phyloP scores from a whole-genome alignment of 768 basidiomycete species.

The Leccinum incarnatum region DNA sequence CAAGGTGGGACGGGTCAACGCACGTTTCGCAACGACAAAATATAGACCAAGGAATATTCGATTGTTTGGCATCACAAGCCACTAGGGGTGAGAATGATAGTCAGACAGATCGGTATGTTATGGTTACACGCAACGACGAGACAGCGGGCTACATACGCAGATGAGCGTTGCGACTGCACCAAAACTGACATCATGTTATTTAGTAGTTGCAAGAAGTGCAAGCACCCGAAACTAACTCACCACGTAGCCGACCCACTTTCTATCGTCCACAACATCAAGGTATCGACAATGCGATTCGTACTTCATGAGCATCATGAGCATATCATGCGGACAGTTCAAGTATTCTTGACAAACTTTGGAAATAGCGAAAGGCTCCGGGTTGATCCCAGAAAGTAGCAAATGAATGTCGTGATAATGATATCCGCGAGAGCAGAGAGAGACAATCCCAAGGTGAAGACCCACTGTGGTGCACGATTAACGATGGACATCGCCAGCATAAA shows the following conservation, averaged over 20 bases:
- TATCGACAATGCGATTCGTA: constrained; percentile 24
- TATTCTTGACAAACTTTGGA: constrained; percentile 29
- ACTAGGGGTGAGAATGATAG: constrained; percentile 7
- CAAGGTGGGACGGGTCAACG: neutral
- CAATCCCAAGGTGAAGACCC: constrained; percentile 46
- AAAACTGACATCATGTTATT: constrained; percentile 7
- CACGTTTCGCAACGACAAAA: constrained; percentile 25
- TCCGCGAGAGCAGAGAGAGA: constrained; percentile 45
- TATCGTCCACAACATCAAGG: constrained; percentile 22
- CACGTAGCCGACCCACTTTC: constrained; percentile 24
- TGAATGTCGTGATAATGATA: constrained; percentile 40
- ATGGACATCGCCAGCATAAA: neutral
- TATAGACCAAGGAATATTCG: constrained; percentile 26
- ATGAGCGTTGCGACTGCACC: constrained; percentile 16
- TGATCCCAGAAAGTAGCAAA: constrained; percentile 41
- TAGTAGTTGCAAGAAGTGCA: neutral
- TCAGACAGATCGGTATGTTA: neutral
- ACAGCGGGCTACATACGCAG: constrained; percentile 12
- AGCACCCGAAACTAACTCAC: constrained; percentile 2
- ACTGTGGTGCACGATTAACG: constrained; percentile 26
- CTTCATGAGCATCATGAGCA: constrained; percentile 2
- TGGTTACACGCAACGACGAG: neutral
- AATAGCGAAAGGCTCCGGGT: constrained; percentile 33
- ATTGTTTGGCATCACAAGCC: constrained; percentile 24
- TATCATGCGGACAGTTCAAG: neutral